Evolutionary conservation across 176 grass and related monocot genomes (phyloP), one percentile per base, ranked within the genome.

Genomic region (Triticum timopheevii): DNA sequence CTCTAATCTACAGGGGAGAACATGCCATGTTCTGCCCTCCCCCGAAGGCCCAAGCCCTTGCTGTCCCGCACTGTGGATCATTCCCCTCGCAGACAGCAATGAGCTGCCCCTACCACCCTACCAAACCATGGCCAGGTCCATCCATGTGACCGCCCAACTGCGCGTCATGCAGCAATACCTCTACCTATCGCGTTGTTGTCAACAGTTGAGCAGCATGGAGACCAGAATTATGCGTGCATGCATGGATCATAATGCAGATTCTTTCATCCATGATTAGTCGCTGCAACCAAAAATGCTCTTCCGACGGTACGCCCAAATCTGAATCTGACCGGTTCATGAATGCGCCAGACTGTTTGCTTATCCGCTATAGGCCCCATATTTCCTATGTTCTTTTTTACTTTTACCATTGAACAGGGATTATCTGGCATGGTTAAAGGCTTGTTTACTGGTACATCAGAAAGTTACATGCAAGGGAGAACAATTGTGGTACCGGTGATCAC

Each of bases 201-300:
- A 80, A 22, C 54, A 49, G 9, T 13, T 80, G 38, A 47, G 30
- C 47, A 40, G 49, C 34, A 83, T 40, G 65, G 80, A 36, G 45
- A 19, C 31, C 50, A 83, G 80, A 9, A 23, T 56, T 38, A 25
- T 42, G 40, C 39, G 13, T 44, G 49, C 49, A 52, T 52, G 49
- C 15, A 52, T 19, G 49, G 73, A 54, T 54, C 39, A 83, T 83
- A 69, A 61, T 61, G 36, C n/a, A 76, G n/a, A 42, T 73, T 61
- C 68, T 39, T 59, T 22, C 56, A 2, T 22, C 10, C n/a, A 61
- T 83, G 31, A 83, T 59, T 30, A 50, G 24, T 17, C 33, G 33
- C 10, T 54, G 73, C 73, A 73, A 40, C 4, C 63, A 68, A 19
- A 59, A 59, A 9, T 59, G 56, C 56, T 20, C 52, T 22, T 59